phyloP scores from a whole-genome alignment of 768 basidiomycete species.

The Mycena olivaceomarginata region DNA sequence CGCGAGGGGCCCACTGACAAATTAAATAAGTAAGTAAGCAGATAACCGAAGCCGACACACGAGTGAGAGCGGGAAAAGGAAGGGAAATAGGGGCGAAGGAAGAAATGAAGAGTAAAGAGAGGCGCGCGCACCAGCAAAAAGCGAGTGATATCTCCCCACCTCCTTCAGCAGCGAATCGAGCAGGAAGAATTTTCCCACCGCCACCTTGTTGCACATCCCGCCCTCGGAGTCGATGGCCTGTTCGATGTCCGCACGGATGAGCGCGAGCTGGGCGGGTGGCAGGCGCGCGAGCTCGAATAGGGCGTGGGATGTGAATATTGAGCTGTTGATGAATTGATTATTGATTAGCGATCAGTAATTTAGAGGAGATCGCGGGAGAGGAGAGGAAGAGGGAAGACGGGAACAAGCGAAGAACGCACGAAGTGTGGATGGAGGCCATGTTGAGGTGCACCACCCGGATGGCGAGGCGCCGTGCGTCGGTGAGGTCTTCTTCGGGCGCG shows the following conservation, averaged over 20 bases:
- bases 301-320: conserved; percentile 44
- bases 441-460: conserved; percentile 43
- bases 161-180: conserved; percentile 46
- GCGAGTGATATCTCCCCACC: conserved; percentile 41
- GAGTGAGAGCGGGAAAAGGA: too few species aligned
- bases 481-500: conserved; percentile 37
- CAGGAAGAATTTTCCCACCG: conserved; percentile 39
- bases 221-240: conserved; percentile 40
- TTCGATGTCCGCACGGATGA: conserved; percentile 38
- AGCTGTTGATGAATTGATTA: conserved; percentile 14
- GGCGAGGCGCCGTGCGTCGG: conserved; percentile 16
- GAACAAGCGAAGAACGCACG: conserved; percentile 33
- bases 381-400: too few species aligned
- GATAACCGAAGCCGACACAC: neutral
- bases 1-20: conserved; percentile 41
- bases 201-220: conserved; percentile 41
- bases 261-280: conserved; percentile 30
- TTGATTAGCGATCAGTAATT: too few species aligned
- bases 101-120: too few species aligned
- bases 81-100: too few species aligned
- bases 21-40: neutral
- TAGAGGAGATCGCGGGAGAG: too few species aligned
- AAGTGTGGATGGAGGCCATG: conserved; percentile 28
- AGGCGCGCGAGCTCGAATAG: conserved; percentile 44
- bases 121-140: conserved; percentile 25